Evolutionary conservation across 805 yeast genomes (phyloP).

Genomic region (Saccharomycopsis olivae): DNA sequence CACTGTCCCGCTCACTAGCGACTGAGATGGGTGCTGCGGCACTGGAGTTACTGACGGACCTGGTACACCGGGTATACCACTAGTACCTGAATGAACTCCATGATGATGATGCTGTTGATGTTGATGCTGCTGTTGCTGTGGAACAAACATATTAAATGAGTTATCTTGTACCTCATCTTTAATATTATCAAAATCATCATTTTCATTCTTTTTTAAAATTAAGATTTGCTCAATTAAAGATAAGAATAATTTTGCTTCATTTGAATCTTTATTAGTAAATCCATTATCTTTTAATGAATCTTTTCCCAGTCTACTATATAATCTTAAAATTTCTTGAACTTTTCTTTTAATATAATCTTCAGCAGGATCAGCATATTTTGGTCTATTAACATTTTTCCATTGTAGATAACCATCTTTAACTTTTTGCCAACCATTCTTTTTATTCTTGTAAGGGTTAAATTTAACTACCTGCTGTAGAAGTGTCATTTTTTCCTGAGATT

Average conservation of each 20-base stretch:
- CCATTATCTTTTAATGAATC: conserved; percentile 17
- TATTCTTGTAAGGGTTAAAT: conserved; percentile 17
- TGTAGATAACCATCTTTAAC: conserved; percentile 18
- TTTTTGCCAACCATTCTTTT: conserved; percentile 17
- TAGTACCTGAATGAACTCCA: not conserved
- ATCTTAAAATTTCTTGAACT: conserved; percentile 18
- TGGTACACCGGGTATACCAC: not conserved
- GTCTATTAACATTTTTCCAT: conserved; percentile 17
- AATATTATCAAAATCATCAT: not conserved
- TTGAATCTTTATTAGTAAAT: conserved; percentile 12
- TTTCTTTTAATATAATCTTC: conserved; percentile 19
- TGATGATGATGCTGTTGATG: not conserved
- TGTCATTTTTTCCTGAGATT: conserved; percentile 15
- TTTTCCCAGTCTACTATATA: conserved; percentile 16
- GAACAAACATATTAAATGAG: too few relatives aligned
- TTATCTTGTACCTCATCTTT: not conserved
- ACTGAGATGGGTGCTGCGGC: too few relatives aligned
- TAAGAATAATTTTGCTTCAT: conserved; percentile 13
- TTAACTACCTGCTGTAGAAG: conserved; percentile 15
- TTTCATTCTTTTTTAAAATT: conserved; percentile 8
- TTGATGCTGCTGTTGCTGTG: not conserved
- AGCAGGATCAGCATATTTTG: conserved; percentile 19
- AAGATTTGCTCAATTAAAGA: conserved; percentile 11
- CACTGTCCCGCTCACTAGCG: too few relatives aligned
- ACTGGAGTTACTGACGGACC: too few relatives aligned